Evolutionary conservation across 1,284 basidiomycete genomes (phyloP).

Genomic region (Fomitopsis schrenkii): DNA sequence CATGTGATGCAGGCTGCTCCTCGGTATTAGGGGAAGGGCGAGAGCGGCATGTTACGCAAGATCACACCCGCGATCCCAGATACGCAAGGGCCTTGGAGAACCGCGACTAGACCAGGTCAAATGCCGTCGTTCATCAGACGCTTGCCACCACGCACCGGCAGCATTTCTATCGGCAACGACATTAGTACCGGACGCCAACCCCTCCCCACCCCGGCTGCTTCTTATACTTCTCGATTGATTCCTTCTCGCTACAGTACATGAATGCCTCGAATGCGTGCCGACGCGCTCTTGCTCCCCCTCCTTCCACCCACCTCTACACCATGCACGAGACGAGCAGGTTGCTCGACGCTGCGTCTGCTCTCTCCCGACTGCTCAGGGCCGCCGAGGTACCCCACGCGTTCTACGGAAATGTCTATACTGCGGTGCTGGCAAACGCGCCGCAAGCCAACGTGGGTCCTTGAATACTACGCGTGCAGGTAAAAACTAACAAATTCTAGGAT

Average conservation of each 20-base stretch:
- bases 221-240: conserved; percentile 27
- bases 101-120: conserved; percentile 23
- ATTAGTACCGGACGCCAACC: conserved; percentile 15
- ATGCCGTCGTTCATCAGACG: conserved; percentile 21
- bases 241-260: conserved; percentile 20
- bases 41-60: background rate
- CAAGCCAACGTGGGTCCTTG: conserved; percentile 48
- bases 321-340: conserved; percentile 66
- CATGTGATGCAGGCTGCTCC: conserved; percentile 13
- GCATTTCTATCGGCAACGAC: conserved; percentile 22
- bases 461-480: background rate
- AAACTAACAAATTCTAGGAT: conserved; percentile 34
- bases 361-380: conserved; percentile 50
- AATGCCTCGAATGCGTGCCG: conserved; percentile 22
- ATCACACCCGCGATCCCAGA: conserved; percentile 8
- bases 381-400: conserved; percentile 61
- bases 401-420: conserved; percentile 58
- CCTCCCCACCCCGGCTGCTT: conserved; percentile 16
- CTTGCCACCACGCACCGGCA: conserved; percentile 24
- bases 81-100: background rate
- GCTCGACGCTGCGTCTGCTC: conserved; percentile 57
- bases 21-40: background rate
- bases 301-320: conserved; percentile 15
- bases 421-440: conserved; percentile 50
- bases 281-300: conserved; percentile 9